Conservation (phyloP, 2,329 filamentous ascomycete genomes). For the Cladosporium sp. region DNA sequence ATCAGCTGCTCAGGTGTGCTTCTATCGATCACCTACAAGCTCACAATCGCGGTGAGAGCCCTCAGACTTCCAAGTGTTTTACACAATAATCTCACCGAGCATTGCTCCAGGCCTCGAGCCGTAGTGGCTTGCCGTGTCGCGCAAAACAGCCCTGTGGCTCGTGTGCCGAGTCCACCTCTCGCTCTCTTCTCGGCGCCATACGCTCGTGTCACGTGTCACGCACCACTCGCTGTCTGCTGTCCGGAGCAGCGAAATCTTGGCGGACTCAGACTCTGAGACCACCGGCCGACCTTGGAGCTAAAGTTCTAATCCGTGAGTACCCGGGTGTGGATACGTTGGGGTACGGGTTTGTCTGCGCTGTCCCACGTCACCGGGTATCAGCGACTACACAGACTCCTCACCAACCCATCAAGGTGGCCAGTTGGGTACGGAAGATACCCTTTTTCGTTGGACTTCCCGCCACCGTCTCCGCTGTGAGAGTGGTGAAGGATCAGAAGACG, state of each 20-base stretch:
- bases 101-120: background rate
- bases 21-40: too few species aligned
- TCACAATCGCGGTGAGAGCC: too few species aligned
- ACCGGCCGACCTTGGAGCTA: background rate
- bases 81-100: conserved; percentile 1
- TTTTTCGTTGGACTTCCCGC: background rate
- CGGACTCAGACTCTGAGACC: background rate
- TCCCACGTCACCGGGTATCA: conserved; percentile 5
- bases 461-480: background rate
- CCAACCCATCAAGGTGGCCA: background rate
- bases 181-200: conserved; percentile 10
- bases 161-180: conserved; percentile 9
- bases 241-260: conserved; percentile 1
- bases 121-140: background rate
- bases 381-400: conserved; percentile 1
- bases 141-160: conserved; percentile 11
- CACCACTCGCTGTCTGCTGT: background rate
- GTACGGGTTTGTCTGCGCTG: background rate
- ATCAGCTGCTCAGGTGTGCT: too few species aligned
- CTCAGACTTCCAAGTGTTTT: background rate
- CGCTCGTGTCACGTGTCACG: conserved; percentile 4
- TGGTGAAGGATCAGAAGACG: background rate
- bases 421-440: background rate
- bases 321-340: conserved; percentile 7
- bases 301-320: background rate